Evolutionary conservation across 345 rosid species (phyloP).

Genomic region (Acer yangbiense): DNA sequence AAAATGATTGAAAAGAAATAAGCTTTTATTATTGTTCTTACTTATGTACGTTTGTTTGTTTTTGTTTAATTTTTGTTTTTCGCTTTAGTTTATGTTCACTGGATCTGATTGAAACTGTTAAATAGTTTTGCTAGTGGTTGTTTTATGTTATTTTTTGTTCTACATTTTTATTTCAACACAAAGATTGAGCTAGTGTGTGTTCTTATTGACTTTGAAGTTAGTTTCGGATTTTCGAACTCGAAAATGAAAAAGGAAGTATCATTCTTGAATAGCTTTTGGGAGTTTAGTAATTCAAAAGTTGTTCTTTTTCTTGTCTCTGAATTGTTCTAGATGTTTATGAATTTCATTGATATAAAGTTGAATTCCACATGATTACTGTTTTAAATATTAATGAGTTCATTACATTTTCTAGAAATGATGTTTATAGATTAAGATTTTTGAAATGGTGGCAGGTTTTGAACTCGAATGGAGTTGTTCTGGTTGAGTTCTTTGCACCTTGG

Average conservation of each 20-base stretch:
- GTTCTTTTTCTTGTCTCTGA: neutral
- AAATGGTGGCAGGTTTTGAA: conserved; percentile 64
- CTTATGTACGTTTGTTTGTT: neutral
- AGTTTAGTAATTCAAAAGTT: neutral
- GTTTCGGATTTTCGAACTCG: neutral
- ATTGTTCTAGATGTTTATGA: neutral
- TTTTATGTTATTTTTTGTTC: neutral
- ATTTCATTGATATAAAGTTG: neutral
- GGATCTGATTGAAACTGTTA: conserved; percentile 15
- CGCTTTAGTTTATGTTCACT: neutral
- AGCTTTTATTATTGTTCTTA: neutral
- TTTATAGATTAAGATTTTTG: conserved; percentile 3
- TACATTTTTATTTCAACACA: neutral
- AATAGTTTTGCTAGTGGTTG: neutral
- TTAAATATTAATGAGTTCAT: neutral
- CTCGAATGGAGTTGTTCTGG: conserved; percentile 82
- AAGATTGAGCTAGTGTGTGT: neutral
- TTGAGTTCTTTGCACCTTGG: conserved; percentile 99
- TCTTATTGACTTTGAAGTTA: neutral
- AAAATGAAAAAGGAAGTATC: neutral
- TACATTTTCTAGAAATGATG: neutral
- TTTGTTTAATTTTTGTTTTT: neutral
- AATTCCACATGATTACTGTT: too few species aligned
- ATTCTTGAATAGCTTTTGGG: neutral
- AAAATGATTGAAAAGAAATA: neutral